phyloP scores from a whole-genome alignment of 768 basidiomycete species.

The Tylopilus subfusipes region DNA sequence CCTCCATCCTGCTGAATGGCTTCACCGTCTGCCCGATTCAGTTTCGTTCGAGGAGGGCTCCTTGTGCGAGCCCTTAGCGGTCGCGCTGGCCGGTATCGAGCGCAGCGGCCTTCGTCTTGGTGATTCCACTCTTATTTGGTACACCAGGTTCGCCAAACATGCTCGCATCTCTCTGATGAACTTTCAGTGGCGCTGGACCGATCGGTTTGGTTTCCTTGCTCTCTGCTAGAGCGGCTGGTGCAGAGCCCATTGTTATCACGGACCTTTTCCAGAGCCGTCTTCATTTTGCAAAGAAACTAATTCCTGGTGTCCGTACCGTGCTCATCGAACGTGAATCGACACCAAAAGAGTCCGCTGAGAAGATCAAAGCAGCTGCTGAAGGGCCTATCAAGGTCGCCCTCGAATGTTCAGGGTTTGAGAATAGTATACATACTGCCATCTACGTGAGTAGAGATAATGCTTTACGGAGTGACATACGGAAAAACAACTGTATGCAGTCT shows the following conservation, averaged over 20 bases:
- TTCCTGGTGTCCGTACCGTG: slow-evolving; percentile 56
- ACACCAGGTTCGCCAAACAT: not conserved
- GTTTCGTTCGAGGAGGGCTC: slow-evolving; percentile 67
- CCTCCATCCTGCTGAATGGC: slow-evolving; percentile 64
- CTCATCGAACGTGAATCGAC: slow-evolving; percentile 46
- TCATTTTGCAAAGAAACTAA: slow-evolving; percentile 61
- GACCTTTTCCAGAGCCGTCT: slow-evolving; percentile 63
- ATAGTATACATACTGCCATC: slow-evolving; percentile 56
- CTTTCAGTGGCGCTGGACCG: slow-evolving; percentile 58
- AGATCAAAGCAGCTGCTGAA: slow-evolving; percentile 51
- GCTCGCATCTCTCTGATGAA: slow-evolving; percentile 12
- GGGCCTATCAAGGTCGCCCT: slow-evolving; percentile 49
- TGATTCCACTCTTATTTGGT: slow-evolving; percentile 62
- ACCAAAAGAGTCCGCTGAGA: slow-evolving; percentile 48
- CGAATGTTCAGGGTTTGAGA: slow-evolving; percentile 65
- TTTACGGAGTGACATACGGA: not conserved
- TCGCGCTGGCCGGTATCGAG: slow-evolving; percentile 66
- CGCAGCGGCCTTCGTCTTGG: slow-evolving; percentile 63
- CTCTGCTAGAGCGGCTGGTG: slow-evolving; percentile 64
- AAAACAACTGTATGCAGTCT: slow-evolving; percentile 38
- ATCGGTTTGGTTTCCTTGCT: slow-evolving; percentile 62
- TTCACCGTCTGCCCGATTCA: slow-evolving; percentile 59
- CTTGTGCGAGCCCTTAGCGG: slow-evolving; percentile 63
- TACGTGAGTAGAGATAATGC: slow-evolving; percentile 37
- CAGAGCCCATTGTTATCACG: slow-evolving; percentile 67